Evolutionary conservation across 2,329 filamentous ascomycete species (phyloP).

Genomic region (Calonectria pseudoreteaudii): DNA sequence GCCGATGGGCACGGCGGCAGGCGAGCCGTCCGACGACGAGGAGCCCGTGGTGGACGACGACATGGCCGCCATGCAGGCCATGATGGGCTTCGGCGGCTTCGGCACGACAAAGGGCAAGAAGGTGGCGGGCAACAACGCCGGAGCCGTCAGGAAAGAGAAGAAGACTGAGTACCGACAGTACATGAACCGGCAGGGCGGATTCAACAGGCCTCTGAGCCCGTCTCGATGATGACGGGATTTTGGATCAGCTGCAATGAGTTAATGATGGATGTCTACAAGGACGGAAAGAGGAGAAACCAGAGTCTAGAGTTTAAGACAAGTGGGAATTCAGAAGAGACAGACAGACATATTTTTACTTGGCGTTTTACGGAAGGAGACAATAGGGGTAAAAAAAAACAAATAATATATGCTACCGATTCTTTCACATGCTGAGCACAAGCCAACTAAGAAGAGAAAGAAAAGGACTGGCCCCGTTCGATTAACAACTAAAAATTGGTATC

Average conservation of each 20-base stretch:
- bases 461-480: background rate
- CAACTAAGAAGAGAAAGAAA: background rate
- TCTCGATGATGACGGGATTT: constrained; percentile 45
- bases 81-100: constrained; percentile 93
- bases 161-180: constrained; percentile 96
- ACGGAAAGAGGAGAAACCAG: too few species aligned
- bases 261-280: constrained; percentile 24
- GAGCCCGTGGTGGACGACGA: constrained; percentile 71
- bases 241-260: background rate
- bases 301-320: background rate
- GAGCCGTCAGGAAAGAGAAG: constrained; percentile 89
- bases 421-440: background rate
- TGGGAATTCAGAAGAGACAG: background rate
- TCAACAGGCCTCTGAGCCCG: constrained; percentile 82
- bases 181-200: constrained; percentile 88
- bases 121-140: constrained; percentile 86
- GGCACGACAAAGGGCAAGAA: constrained; percentile 90
- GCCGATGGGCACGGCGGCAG: constrained; percentile 45
- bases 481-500: background rate
- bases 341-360: background rate
- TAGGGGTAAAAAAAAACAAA: background rate
- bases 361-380: background rate
- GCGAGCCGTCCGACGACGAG: constrained; percentile 42
- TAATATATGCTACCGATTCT: background rate
- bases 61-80: constrained; percentile 79